These are phyloP conservation scores for Psilocybe cyanescens DNA, from an alignment of 768 basidiomycete species.

Conservation along the genomic window DNA sequence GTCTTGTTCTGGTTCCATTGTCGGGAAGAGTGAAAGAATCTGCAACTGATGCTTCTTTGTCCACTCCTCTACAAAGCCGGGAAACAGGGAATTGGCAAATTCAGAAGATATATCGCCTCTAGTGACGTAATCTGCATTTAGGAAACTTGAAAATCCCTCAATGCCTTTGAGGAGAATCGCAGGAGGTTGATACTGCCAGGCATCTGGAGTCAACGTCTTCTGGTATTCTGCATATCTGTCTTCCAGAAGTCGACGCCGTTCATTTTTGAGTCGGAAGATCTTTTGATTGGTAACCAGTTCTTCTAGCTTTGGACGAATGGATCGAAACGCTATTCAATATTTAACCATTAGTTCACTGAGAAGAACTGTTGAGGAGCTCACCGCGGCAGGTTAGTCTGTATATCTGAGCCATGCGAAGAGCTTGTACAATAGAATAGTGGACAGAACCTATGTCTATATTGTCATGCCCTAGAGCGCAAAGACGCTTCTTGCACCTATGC, in stretches of 20 bases:
- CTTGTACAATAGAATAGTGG: conserved; percentile 13
- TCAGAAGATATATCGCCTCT: conserved; percentile 18
- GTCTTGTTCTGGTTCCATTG: conserved; percentile 4
- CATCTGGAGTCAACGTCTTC: conserved; percentile 16
- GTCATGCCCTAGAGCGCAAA: conserved; percentile 21
- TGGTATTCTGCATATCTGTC: conserved; percentile 21
- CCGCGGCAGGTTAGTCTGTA: conserved; percentile 15
- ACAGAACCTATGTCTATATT: conserved; percentile 16
- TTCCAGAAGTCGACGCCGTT: conserved; percentile 20
- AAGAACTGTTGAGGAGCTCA: conserved; percentile 2
- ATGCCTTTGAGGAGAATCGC: conserved; percentile 5
- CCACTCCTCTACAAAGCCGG: conserved; percentile 18
- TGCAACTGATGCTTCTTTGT: conserved; percentile 15
- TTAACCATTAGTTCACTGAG: background rate
- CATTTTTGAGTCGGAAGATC: conserved; percentile 11
- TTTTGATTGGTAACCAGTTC: conserved; percentile 14
- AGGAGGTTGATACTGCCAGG: conserved; percentile 24
- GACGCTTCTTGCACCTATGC: conserved; percentile 21
- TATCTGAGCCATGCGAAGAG: conserved; percentile 13
- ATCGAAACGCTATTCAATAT: conserved; percentile 18
- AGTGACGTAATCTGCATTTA: conserved; percentile 16
- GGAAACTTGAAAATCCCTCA: conserved; percentile 19
- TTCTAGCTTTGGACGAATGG: conserved; percentile 21
- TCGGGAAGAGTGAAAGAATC: conserved; percentile 13
- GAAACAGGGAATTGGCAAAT: conserved; percentile 18